Conservation (phyloP, 805 yeast species). For the Metschnikowia noctiluminum region DNA sequence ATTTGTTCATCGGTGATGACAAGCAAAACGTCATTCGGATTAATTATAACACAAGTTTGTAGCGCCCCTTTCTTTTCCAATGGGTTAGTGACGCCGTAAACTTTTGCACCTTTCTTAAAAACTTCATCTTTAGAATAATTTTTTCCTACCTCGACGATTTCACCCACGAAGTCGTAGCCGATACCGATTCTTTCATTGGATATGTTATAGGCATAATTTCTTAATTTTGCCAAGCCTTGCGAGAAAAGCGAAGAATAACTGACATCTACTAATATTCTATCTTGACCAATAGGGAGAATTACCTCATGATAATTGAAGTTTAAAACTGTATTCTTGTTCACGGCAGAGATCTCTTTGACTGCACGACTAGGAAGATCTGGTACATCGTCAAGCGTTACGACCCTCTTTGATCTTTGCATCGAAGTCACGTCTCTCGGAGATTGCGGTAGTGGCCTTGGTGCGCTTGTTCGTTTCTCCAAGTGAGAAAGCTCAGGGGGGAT, state of each 20-base stretch:
- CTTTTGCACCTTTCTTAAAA: constrained; percentile 57
- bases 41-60: constrained; percentile 52
- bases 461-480: constrained; percentile 24
- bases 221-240: constrained; percentile 57
- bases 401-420: constrained; percentile 11
- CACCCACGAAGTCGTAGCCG: constrained; percentile 71
- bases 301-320: constrained; percentile 53
- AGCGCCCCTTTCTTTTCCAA: constrained; percentile 52
- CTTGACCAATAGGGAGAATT: constrained; percentile 45
- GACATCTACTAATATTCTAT: constrained; percentile 55
- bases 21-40: constrained; percentile 39
- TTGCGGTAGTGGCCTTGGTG: constrained; percentile 28
- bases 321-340: constrained; percentile 43
- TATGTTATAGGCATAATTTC: constrained; percentile 49
- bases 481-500: constrained; percentile 42
- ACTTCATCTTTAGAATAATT: constrained; percentile 23
- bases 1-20: constrained; percentile 25
- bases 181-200: constrained; percentile 57
- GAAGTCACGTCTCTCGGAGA: constrained; percentile 8
- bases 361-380: constrained; percentile 41
- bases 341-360: constrained; percentile 43
- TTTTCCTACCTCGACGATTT: constrained; percentile 52
- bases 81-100: constrained; percentile 60
- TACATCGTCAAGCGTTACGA: constrained; percentile 40
- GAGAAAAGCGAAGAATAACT: constrained; percentile 62